A percentile compares a stretch with the other conserved stretches of the same genome.
phyloP scores from a whole-genome alignment of 306 rosid genomes.

The Begonia peltatifolia region DNA sequence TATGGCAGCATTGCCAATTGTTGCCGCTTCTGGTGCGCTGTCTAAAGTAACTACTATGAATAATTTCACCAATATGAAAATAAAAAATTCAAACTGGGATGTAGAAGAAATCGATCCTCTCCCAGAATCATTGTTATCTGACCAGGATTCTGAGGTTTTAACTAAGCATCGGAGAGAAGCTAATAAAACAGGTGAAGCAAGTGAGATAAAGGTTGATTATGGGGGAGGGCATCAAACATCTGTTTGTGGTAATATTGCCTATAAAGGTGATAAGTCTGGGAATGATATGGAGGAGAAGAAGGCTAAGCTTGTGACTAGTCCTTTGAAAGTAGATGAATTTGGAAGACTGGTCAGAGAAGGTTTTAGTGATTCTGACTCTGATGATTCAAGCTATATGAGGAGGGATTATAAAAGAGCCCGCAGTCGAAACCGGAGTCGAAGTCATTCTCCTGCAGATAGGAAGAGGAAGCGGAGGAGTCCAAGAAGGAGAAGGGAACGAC shows the following conservation, averaged over 20 bases:
- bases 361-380: slow-evolving; percentile 58
- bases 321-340: slow-evolving; percentile 58
- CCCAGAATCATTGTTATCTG: slow-evolving; percentile 17
- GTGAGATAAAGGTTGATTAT: slow-evolving; percentile 26
- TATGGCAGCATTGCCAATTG: slow-evolving; percentile 16
- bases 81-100: slow-evolving; percentile 13
- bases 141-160: slow-evolving; percentile 20
- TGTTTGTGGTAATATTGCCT: slow-evolving; percentile 10
- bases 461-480: slow-evolving; percentile 61
- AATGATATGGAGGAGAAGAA: slow-evolving; percentile 29
- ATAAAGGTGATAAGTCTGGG: slow-evolving; percentile 18
- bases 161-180: slow-evolving; percentile 17
- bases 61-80: slow-evolving; percentile 19
- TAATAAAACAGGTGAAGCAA: slow-evolving; percentile 19
- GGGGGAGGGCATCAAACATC: slow-evolving; percentile 13
- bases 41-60: slow-evolving; percentile 15
- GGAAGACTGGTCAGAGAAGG: slow-evolving; percentile 73
- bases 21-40: slow-evolving; percentile 19
- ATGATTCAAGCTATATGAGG: slow-evolving; percentile 30
- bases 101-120: slow-evolving; percentile 16
- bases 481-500: slow-evolving; percentile 52
- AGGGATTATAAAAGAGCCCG: slow-evolving; percentile 44
- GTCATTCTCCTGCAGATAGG: slow-evolving; percentile 51
- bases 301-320: slow-evolving; percentile 24
- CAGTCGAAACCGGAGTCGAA: slow-evolving; percentile 49